Base-by-base conservation (phyloP, 169 alveolate species). In the Cryptosporidium sp. region DNA sequence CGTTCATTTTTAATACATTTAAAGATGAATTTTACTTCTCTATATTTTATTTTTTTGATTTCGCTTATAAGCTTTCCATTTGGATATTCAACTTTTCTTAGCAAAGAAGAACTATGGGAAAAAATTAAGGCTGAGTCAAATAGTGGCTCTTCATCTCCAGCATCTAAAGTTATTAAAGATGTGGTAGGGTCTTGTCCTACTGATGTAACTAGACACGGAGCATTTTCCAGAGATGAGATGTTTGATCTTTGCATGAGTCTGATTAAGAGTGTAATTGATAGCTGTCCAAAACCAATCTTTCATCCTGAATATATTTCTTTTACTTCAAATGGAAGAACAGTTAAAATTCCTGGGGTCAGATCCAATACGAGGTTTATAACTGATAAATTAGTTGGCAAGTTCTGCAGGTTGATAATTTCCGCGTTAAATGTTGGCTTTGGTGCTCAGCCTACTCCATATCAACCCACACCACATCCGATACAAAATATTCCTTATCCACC, bases 401-500 rank as follows among this genome's bases (percentile, higher is more conserved):
- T 73, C n/a, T 73, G 86, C 31, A 52, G 68, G 35, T 6, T 73
- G 48, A 59, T 59, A 10, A 41, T 23, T n/a, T 3, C 18, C 4
- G 29, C 9, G 48, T 8, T 41, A 10, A 41, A 41, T 52, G 12
- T n/a, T 23, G 62, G 12, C 10, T 52, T n/a, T 18, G 62, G 0
- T 1, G 4, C 62, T 7, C 21, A 23, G 6, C 7, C 62, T 52
- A 8, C n/a, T 55, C n/a, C 37, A 55, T 0, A 26, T 18, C 67
- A 48, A 2, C 70, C 86, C 1, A 1, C 26, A 6, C n/a, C 61
- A 1, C 45, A 71, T 48, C 43, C 18, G 3, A 4, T 16, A 1
- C 71, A 65, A 21, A 3, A n/a, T n/a, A n/a, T n/a, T 39, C 3
- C 31, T 33, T 21, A n/a, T 8, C 59, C 58, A 9, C 58, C 12